phyloP scores from a whole-genome alignment of 257 asterid genomes.

The Plectranthus barbatus region DNA sequence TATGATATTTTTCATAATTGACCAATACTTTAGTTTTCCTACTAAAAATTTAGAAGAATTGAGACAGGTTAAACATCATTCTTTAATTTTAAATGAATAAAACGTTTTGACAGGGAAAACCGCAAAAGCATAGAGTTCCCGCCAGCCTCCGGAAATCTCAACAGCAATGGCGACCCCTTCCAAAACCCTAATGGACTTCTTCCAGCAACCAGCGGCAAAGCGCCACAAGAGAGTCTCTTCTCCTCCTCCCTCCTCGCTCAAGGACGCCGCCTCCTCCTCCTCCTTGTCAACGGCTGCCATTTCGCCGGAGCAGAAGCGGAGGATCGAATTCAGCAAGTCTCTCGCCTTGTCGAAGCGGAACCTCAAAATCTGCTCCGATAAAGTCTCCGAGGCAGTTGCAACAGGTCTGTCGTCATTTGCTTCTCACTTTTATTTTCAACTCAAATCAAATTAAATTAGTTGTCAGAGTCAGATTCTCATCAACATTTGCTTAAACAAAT shows the following conservation, averaged over 20 bases:
- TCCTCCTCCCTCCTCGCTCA: constrained; percentile 23
- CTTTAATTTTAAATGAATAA: too few species aligned
- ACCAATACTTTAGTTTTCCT: too few species aligned
- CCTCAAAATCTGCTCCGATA: constrained; percentile 57
- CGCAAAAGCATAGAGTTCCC: constrained; percentile 1
- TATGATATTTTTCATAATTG: too few species aligned
- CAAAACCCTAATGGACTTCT: constrained; percentile 65
- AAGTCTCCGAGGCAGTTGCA: constrained; percentile 36
- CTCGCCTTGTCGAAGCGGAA: constrained; percentile 66
- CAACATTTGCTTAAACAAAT: not conserved
- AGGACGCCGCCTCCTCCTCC: constrained; percentile 6
- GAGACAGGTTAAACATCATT: too few species aligned
- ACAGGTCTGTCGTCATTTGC: constrained; percentile 24
- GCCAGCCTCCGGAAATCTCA: constrained; percentile 11
- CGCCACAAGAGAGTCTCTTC: constrained; percentile 53
- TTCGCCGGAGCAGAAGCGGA: constrained; percentile 49
- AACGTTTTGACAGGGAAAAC: too few species aligned
- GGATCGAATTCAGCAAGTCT: constrained; percentile 66
- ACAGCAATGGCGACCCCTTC: constrained; percentile 41
- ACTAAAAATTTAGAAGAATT: too few species aligned
- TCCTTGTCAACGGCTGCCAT: constrained; percentile 21
- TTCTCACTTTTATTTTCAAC: not conserved
- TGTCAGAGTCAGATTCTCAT: not conserved
- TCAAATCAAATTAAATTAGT: not conserved
- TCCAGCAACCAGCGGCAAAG: constrained; percentile 71